These are phyloP conservation scores for Nannochloris sp. DNA, from an alignment of 139 green algal genomes.

Conservation along the genomic window DNA sequence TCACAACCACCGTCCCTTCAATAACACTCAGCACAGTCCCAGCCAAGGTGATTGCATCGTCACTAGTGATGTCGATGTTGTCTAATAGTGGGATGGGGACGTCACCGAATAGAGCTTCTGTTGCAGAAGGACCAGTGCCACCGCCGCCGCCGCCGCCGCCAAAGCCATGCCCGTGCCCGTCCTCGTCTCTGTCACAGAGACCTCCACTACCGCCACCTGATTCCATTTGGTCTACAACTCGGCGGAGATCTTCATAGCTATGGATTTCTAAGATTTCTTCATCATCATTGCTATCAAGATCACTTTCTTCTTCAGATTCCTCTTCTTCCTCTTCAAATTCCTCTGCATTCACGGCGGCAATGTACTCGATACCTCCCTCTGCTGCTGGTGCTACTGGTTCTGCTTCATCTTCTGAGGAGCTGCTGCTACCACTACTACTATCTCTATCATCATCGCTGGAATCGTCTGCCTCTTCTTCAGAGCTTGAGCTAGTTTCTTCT, in stretches of 20 bases:
- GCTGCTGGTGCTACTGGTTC: not conserved
- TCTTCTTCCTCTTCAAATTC: not conserved
- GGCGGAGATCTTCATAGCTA: conserved; percentile 9
- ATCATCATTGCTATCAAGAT: not conserved
- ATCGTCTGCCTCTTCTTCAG: too few relatives aligned
- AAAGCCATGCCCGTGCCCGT: not conserved
- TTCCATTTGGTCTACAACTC: conserved; percentile 20
- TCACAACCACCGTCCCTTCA: conserved; percentile 42
- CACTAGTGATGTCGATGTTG: conserved; percentile 13
- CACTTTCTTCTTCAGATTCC: conserved; percentile 4
- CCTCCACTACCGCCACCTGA: not conserved
- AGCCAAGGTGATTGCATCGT: conserved; percentile 19
- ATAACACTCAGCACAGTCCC: conserved; percentile 26
- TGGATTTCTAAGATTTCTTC: not conserved
- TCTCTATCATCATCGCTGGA: not conserved
- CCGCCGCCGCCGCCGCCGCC: not conserved
- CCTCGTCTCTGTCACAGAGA: not conserved
- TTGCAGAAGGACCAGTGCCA: not conserved
- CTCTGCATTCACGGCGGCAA: not conserved
- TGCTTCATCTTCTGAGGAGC: not conserved
- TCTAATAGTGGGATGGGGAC: conserved; percentile 15
- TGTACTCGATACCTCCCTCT: not conserved
- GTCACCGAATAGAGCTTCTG: conserved; percentile 17
- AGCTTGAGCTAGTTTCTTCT: not conserved
- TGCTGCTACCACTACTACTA: not conserved